Conservation (phyloP, 2,329 filamentous ascomycete species). For the Apiospora kogelbergensis region DNA sequence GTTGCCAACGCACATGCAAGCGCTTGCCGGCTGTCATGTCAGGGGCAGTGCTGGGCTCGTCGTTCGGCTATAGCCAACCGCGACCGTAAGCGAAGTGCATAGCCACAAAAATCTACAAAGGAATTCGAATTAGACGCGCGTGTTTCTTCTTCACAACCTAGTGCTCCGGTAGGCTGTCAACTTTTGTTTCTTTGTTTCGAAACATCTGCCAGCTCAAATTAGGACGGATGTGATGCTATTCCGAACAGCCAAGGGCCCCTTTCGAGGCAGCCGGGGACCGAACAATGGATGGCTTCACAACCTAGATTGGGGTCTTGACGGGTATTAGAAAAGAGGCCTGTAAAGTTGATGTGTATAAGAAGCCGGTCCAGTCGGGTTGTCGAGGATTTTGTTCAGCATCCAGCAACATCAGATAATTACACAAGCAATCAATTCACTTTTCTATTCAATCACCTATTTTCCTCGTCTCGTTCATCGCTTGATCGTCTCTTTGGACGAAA, state of each 20-base stretch:
- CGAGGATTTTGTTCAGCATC: not conserved
- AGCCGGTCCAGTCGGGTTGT: not conserved
- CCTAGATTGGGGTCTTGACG: not conserved
- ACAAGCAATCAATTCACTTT: not conserved
- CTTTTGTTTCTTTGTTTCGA: not conserved
- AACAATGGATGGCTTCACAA: not conserved
- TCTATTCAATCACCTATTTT: not conserved
- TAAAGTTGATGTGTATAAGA: not conserved
- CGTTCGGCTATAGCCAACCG: not conserved
- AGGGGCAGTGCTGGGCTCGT: not conserved
- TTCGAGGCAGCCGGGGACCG: not conserved
- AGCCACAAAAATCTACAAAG: not conserved
- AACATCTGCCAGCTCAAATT: not conserved
- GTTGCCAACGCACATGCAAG: not conserved
- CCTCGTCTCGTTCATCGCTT: not conserved
- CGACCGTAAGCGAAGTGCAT: constrained; percentile 3
- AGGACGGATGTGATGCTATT: constrained; percentile 1
- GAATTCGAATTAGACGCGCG: not conserved
- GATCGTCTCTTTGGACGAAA: not conserved
- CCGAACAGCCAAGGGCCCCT: not conserved
- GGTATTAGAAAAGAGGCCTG: not conserved
- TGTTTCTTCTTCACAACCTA: not conserved
- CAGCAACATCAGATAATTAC: not conserved
- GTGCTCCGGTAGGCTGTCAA: not conserved
- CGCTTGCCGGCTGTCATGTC: not conserved